Evolutionary conservation across 1,284 basidiomycete species (phyloP).

Genomic region (Porodaedalea pini): DNA sequence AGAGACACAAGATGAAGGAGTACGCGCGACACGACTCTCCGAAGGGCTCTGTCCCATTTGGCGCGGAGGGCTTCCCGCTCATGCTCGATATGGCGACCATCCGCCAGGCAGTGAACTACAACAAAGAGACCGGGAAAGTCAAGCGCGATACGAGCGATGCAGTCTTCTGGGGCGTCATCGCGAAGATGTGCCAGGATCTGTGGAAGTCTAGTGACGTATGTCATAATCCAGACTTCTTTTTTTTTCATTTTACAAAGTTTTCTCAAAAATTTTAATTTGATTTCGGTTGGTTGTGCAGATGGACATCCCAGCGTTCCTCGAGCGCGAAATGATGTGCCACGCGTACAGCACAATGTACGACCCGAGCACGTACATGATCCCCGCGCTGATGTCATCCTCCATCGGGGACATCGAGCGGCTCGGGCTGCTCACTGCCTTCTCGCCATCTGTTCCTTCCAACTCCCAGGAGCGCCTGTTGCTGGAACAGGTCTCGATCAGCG

Average conservation of each 20-base stretch:
- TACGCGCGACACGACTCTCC: neutral
- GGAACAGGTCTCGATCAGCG: neutral
- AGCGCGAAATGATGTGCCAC: neutral
- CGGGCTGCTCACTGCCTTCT: neutral
- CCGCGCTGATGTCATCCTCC: neutral
- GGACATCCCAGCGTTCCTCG: neutral
- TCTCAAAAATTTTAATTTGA: neutral
- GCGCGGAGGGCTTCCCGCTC: neutral
- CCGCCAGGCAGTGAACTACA: neutral
- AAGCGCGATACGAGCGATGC: neutral
- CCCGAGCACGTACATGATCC: neutral
- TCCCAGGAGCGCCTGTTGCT: neutral
- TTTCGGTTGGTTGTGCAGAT: no score
- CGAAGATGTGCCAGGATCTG: neutral
- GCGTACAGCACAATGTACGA: constrained; percentile 2
- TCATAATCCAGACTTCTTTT: neutral
- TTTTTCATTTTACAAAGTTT: neutral
- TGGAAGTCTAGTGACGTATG: constrained; percentile 2
- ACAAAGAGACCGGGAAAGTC: neutral
- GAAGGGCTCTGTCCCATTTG: neutral
- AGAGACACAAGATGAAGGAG: constrained; percentile 2
- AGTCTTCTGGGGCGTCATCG: neutral
- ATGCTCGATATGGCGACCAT: neutral
- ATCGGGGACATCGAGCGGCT: constrained; percentile 1
- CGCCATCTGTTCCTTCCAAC: neutral